Evolutionary conservation across 208 protist genomes (phyloP).

Genomic region (Ichthyophonus hoferi): DNA sequence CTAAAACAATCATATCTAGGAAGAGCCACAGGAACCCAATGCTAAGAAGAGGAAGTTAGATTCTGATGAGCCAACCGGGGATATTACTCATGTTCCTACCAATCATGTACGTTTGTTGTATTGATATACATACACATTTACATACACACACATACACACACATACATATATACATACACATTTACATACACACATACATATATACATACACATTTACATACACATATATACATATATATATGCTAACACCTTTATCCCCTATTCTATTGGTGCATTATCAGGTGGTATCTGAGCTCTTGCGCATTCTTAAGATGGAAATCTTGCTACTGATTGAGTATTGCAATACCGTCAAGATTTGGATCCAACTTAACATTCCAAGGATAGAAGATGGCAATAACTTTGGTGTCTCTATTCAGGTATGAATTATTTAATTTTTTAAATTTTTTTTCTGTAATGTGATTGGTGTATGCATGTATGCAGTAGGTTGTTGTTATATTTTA

Average conservation of each 20-base stretch:
- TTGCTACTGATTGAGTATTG: constrained; percentile 58
- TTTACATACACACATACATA: neutral
- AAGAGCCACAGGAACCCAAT: no score
- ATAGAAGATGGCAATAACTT: constrained; percentile 75
- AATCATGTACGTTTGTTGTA: no score
- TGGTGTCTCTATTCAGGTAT: constrained; percentile 61
- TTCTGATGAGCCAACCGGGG: no score
- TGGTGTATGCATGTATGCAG: neutral
- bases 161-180: neutral
- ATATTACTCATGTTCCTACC: no score
- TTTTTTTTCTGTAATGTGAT: no score
- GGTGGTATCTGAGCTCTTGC: neutral
- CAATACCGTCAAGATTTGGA: constrained; percentile 60
- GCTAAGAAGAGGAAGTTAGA: no score
- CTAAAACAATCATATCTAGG: no score
- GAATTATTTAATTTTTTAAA: no score
- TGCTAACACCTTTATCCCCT: neutral
- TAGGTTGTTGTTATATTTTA: no score
- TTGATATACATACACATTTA: no score
- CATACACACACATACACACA: neutral
- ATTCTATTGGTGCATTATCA: neutral
- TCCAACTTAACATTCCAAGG: constrained; percentile 65
- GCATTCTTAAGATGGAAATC: constrained; percentile 49
- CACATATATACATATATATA: neutral
- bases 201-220: neutral